These are phyloP conservation scores for Podospora sp. DNA, from an alignment of 495 filamentous ascomycete species.

Conservation along the genomic window DNA sequence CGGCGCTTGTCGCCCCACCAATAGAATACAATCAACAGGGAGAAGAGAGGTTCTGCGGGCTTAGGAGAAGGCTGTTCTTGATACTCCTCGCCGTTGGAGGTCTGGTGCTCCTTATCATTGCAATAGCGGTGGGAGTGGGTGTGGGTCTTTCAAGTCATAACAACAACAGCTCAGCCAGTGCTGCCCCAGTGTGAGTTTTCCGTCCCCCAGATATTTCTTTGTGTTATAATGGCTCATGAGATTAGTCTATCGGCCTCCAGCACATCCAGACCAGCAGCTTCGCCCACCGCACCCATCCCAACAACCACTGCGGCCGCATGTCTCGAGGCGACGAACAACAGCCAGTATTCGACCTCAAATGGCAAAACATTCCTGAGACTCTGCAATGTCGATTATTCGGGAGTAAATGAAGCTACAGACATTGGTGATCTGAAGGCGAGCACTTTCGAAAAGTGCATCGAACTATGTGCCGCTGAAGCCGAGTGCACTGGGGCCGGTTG, in stretches of 20 bases:
- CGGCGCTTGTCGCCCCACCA: conserved; percentile 15
- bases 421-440: conserved; percentile 15
- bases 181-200: background rate
- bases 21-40: background rate
- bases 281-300: background rate
- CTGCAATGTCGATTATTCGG: conserved; percentile 31
- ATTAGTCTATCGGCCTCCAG: background rate
- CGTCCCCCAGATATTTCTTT: background rate
- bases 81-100: conserved; percentile 20
- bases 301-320: conserved; percentile 12
- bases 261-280: background rate
- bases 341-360: conserved; percentile 16
- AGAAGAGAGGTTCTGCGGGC: conserved; percentile 17
- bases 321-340: conserved; percentile 13
- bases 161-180: background rate
- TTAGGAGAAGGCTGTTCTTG: conserved; percentile 21
- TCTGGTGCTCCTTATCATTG: conserved; percentile 24
- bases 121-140: conserved; percentile 28
- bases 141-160: conserved; percentile 22
- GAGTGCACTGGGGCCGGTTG: conserved; percentile 30
- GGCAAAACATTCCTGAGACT: conserved; percentile 24
- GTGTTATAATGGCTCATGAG: background rate
- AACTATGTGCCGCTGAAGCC: conserved; percentile 15
- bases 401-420: conserved; percentile 21
- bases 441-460: conserved; percentile 28